Percentiles rank a stretch among this genome's conserved stretches.
Evolutionary conservation across 257 asterid species (phyloP).

Genomic region (Forsythia viridissima): DNA sequence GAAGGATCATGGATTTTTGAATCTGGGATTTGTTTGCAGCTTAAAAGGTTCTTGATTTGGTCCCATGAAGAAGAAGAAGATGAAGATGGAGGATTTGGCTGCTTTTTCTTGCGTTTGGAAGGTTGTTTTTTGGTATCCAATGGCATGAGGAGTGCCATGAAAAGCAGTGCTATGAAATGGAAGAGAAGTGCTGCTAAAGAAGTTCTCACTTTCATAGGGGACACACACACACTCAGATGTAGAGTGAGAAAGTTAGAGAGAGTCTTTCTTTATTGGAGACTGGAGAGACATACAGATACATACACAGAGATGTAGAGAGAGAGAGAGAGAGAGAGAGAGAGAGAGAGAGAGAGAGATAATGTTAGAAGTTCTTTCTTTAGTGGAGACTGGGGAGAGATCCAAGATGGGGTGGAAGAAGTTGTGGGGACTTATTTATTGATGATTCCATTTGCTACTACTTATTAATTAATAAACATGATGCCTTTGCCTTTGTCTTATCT

Average conservation of each 20-base stretch:
- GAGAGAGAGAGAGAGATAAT: slow-evolving; percentile 30
- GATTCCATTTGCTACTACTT: neutral
- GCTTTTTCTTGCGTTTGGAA: slow-evolving; percentile 50
- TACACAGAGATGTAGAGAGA: neutral
- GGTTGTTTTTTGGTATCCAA: neutral
- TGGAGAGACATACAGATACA: neutral
- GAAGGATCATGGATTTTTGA: slow-evolving; percentile 75
- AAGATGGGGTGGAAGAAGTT: slow-evolving; percentile 22
- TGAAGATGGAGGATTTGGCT: slow-evolving; percentile 20
- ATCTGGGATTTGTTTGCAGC: slow-evolving; percentile 68
- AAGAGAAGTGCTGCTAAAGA: slow-evolving; percentile 31
- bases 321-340: slow-evolving; percentile 15
- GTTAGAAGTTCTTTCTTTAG: slow-evolving; percentile 43
- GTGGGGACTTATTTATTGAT: neutral
- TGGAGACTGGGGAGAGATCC: slow-evolving; percentile 55
- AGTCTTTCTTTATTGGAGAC: neutral
- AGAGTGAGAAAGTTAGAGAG: neutral
- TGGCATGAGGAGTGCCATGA: slow-evolving; percentile 64
- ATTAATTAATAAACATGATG: neutral
- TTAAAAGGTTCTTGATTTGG: slow-evolving; percentile 72
- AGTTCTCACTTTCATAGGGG: slow-evolving; percentile 34
- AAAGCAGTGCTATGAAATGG: slow-evolving; percentile 44
- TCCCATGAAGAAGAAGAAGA: slow-evolving; percentile 67
- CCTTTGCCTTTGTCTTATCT: neutral
- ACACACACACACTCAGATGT: no score